These are phyloP conservation scores for Aquanectria penicillioides DNA, from an alignment of 2,329 filamentous ascomycete species.

Conservation along the genomic window DNA sequence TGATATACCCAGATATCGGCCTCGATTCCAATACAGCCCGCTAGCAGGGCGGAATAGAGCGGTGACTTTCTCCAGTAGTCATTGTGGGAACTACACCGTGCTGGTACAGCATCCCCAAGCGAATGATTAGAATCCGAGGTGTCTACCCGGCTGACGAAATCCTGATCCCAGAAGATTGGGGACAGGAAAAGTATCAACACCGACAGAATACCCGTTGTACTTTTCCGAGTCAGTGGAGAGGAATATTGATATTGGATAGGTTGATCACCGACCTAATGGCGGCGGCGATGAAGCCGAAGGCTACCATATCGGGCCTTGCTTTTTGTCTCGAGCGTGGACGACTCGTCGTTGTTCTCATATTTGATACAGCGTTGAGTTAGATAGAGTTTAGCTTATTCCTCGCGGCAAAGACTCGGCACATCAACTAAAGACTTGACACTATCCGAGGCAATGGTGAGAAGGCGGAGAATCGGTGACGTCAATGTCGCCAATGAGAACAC, in stretches of 20 bases:
- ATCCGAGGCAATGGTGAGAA: too few relatives aligned
- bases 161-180: slow-evolving; percentile 7
- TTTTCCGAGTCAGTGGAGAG: not conserved
- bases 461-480: not conserved
- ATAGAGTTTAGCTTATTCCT: too few relatives aligned
- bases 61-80: slow-evolving; percentile 75
- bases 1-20: slow-evolving; percentile 74
- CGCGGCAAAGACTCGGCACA: too few relatives aligned
- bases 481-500: too few relatives aligned
- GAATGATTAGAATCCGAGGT: too few relatives aligned
- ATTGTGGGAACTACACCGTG: slow-evolving; percentile 74
- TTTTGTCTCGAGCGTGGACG: too few relatives aligned
- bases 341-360: too few relatives aligned
- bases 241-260: too few relatives aligned
- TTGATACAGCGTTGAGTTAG: too few relatives aligned
- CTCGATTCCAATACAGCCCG: slow-evolving; percentile 72
- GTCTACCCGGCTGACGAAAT: too few relatives aligned
- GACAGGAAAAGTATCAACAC: slow-evolving; percentile 22
- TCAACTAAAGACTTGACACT: too few relatives aligned
- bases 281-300: slow-evolving; percentile 1
- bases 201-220: slow-evolving; percentile 14
- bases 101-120: slow-evolving; percentile 51
- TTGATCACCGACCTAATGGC: not conserved
- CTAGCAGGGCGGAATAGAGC: slow-evolving; percentile 68
- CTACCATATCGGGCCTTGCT: not conserved